Evolutionary conservation across 768 basidiomycete species (phyloP).

Genomic region (Trametes sanguinea): DNA sequence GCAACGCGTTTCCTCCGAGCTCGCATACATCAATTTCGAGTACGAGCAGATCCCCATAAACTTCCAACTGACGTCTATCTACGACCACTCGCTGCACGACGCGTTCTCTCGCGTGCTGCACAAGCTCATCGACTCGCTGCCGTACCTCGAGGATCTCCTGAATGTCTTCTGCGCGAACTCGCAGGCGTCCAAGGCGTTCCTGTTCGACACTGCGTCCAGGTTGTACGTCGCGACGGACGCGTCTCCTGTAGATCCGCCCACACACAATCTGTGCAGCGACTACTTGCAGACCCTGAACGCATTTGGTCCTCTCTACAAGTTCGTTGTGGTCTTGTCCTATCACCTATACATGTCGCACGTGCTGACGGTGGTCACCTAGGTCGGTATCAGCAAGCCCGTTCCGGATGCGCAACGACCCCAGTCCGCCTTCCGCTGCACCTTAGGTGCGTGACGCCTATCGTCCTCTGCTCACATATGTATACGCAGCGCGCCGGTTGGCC

Average conservation of each 20-base stretch:
- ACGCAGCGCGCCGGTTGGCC: too few species aligned
- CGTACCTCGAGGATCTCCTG: constrained; percentile 83
- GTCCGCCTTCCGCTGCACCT: not conserved
- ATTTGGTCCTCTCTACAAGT: constrained; percentile 88
- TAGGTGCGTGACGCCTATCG: constrained; percentile 2
- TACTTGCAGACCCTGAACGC: constrained; percentile 86
- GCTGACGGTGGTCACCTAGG: not conserved
- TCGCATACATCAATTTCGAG: constrained; percentile 74
- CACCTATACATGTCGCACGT: not conserved
- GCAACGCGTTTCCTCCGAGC: constrained; percentile 80
- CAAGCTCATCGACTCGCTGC: constrained; percentile 81
- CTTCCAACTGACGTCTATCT: constrained; percentile 91
- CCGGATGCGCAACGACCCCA: constrained; percentile 19
- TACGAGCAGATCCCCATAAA: constrained; percentile 79
- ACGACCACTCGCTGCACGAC: constrained; percentile 89
- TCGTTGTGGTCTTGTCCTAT: constrained; percentile 7
- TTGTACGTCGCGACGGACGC: constrained; percentile 94
- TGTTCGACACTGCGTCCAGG: constrained; percentile 84
- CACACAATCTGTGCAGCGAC: constrained; percentile 88
- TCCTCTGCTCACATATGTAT: too few species aligned
- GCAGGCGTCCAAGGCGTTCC: constrained; percentile 89
- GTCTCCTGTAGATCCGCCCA: constrained; percentile 86
- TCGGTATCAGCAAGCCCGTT: constrained; percentile 25
- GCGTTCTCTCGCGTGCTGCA: constrained; percentile 91
- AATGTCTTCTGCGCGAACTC: constrained; percentile 88